Base-by-base conservation (phyloP, 768 basidiomycete genomes). In the Phlebiopsis gigantea region DNA sequence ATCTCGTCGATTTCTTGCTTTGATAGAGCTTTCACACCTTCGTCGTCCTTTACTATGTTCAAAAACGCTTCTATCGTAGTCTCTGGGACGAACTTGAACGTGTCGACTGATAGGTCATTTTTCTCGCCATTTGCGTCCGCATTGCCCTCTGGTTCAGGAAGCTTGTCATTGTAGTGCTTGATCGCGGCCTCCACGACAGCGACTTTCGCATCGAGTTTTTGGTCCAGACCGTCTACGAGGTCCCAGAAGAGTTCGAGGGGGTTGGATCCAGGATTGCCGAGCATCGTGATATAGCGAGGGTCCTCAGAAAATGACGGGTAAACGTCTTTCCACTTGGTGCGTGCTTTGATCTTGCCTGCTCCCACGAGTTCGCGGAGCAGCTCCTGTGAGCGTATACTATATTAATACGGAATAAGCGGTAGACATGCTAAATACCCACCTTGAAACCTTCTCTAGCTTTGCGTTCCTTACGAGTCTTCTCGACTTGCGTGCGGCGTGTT, bases 241-340 rank as follows among this genome's bases (percentile, higher is more conserved):
- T 98, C 96, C 93, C 94, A 97, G 73, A 97, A 98, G 4, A 98
- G 80, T 65, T 99, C 97, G 28, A 99, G 79, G 0, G 96, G 95
- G 62, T 90, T 94, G 1, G 93, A 96, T 14, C 97, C 97, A 7
- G 91, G 90, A 63, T 88, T 90, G 15, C 97, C 96, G 17, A 98
- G 83, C 71, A 98, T 84, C 58, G 81, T 78, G 43, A 87, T 77
- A 73, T 98, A 99, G n/a, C 92, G 83, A 44, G 80, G 76, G 66
- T 97, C 92, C 30, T 85, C 76, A 6, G 77, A 75, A 73, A 98
- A 85, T 22, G 77, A 71, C 0, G 90, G 86, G 63, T 93, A 93
- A 25, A 93, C 79, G 31, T 88, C 79, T 69, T 93, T 93, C 96
- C 96, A 99, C 69, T 94, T 95, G 4, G 87, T 84, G 29, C 87